Evolutionary conservation across 495 filamentous ascomycete genomes (phyloP), one percentile per base, ranked within the genome.

Genomic region (Penicillium coffeae): DNA sequence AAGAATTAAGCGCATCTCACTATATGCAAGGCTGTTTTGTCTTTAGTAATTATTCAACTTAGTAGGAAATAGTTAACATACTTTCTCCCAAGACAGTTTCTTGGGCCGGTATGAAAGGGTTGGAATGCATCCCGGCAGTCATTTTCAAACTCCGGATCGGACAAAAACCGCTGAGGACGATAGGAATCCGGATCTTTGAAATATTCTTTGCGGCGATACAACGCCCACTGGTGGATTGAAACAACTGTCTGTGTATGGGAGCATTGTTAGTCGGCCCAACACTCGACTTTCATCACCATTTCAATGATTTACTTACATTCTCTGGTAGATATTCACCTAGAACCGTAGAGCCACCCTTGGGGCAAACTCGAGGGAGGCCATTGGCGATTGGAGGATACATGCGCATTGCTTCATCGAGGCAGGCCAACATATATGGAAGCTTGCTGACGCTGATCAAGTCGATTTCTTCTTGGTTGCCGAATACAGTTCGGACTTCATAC

Each of bases 11-110:
- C 64, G 67, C 59, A 74, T 69, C 44, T 73, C 69, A 37, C 60
- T 61, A 18, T 72, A 68, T 42, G 72, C 68, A 36, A 75, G 59
- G 47, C 72, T 75, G 22, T 8, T 14, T 12, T 2, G n/a, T 4
- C 8, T 10, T 41, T 44, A 49, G 45, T 25, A 46, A 34, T 9
- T 3, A n/a, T 25, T 35, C 25, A 8, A 14, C 33, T 4, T 9
- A 32, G 12, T 12, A 6, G 3, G 5, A 0, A 18, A 20, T 33
- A 12, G n/a, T n/a, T n/a, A 10, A 71, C 78, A 60, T 58, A 82
- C 78, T 75, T 77, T 53, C 68, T 64, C 21, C 82, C 83, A 27
- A 85, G 65, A 47, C 83, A 86, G 52, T 83, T 79, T 15, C 84
- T 60, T 1, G 76, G 71, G 0, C 84, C 83, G 21, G 76, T 20